Conservation (phyloP, 2,329 filamentous ascomycete species). For the Cladophialophora immunda region DNA sequence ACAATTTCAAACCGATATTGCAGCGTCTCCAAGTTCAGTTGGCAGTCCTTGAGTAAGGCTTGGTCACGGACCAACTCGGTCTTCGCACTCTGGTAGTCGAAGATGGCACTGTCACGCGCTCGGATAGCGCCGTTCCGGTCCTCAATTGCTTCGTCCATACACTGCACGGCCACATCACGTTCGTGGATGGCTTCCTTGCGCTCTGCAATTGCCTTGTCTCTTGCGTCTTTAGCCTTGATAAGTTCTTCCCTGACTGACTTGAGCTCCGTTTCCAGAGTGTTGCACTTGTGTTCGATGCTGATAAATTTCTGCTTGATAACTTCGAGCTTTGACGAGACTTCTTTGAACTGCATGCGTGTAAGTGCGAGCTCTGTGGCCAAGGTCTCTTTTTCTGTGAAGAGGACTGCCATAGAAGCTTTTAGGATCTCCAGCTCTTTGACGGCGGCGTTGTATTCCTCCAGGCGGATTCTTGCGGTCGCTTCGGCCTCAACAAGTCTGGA, state of each 20-base stretch:
- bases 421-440: constrained; percentile 1
- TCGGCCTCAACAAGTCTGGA: not conserved
- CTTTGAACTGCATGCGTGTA: constrained; percentile 1
- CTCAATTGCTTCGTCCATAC: constrained; percentile 4
- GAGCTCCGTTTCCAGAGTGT: not conserved
- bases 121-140: not conserved
- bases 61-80: not conserved
- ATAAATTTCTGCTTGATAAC: constrained; percentile 1
- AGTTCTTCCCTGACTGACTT: constrained; percentile 3
- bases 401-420: not conserved
- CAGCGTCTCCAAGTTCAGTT: not conserved
- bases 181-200: not conserved
- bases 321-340: constrained; percentile 1
- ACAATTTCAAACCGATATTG: constrained; percentile 2
- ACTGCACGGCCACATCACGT: not conserved
- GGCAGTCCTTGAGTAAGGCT: constrained; percentile 5
- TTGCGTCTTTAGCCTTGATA: not conserved
- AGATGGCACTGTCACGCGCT: not conserved
- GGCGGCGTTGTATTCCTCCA: not conserved
- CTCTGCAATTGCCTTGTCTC: not conserved
- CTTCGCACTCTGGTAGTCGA: constrained; percentile 4
- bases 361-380: not conserved
- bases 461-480: not conserved
- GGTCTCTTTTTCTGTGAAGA: not conserved
- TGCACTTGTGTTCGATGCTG: constrained; percentile 1